Conservation (phyloP, 169 alveolate species). For the Cyclospora cayetanensis region DNA sequence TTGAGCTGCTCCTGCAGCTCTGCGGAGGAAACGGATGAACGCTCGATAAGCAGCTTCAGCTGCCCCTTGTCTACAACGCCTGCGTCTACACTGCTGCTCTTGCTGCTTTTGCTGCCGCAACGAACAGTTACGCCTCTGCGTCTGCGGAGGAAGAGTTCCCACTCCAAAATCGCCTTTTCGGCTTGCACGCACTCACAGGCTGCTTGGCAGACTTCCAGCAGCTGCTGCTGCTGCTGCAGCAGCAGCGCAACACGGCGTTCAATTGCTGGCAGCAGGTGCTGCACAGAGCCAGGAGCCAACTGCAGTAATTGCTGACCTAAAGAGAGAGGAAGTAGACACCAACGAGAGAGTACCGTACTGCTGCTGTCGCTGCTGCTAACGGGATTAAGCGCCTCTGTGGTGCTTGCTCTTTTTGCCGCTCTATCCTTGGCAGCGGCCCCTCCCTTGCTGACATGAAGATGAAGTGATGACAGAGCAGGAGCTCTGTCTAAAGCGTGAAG, state of each 20-base stretch:
- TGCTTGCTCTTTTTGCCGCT: slow-evolving; percentile 12
- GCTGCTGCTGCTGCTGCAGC: slow-evolving; percentile 53
- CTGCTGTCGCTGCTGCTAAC: slow-evolving; percentile 40
- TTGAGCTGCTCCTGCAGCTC: neutral
- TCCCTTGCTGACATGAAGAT: too few relatives aligned
- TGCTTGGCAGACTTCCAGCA: slow-evolving; percentile 12
- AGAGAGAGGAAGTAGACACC: neutral
- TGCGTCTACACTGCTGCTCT: neutral
- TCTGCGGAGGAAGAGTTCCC: slow-evolving; percentile 19
- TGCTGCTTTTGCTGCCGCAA: slow-evolving; percentile 36
- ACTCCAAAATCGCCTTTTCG: neutral
- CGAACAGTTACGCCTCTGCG: neutral
- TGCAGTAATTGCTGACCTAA: slow-evolving; percentile 26
- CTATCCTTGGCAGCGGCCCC: neutral
- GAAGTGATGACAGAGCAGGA: too few relatives aligned
- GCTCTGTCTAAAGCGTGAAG: neutral
- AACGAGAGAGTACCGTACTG: neutral
- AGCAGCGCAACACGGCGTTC: slow-evolving; percentile 38
- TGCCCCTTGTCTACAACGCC: neutral
- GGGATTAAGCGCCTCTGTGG: neutral
- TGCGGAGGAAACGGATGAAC: neutral
- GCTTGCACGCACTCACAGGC: slow-evolving; percentile 27
- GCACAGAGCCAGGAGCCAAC: neutral
- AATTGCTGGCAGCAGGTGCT: slow-evolving; percentile 16
- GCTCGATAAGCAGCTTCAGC: neutral